Percentiles rank a stretch among this genome's conserved stretches.
Conservation (phyloP, 2,329 filamentous ascomycete species). For the Achaetomium macrosporum region DNA sequence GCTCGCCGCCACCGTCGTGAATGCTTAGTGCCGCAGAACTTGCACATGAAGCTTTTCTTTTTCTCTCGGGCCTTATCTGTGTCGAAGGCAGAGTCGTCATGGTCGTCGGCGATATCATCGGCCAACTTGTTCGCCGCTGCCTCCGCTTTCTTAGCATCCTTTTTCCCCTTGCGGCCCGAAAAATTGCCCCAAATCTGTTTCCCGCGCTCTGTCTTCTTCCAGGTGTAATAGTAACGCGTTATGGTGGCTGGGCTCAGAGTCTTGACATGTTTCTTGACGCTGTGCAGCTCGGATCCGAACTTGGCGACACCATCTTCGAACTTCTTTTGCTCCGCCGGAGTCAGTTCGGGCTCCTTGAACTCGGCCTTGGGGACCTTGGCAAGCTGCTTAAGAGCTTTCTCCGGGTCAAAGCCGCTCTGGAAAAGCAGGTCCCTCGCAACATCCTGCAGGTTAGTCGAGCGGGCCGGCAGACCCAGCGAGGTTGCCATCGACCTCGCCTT, state of each 20-base stretch:
- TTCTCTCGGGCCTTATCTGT: conserved; percentile 72
- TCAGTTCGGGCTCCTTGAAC: conserved; percentile 80
- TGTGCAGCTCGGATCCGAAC: conserved; percentile 83
- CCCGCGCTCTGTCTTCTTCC: conserved; percentile 90
- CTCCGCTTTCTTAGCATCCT: conserved; percentile 70
- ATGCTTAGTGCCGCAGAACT: conserved; percentile 75
- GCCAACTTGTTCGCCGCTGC: conserved; percentile 69
- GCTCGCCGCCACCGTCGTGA: conserved; percentile 91
- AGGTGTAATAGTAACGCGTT: conserved; percentile 92
- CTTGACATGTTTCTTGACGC: conserved; percentile 79
- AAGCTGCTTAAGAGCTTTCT: conserved; percentile 65
- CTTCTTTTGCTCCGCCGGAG: conserved; percentile 71
- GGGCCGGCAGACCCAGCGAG: conserved; percentile 63
- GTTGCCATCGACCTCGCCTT: conserved; percentile 60
- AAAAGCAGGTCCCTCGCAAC: conserved; percentile 72
- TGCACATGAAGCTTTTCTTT: conserved; percentile 85
- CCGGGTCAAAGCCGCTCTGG: conserved; percentile 63
- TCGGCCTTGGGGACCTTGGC: conserved; percentile 61
- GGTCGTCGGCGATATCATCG: conserved; percentile 86
- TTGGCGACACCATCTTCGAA: conserved; percentile 90
- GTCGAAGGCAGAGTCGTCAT: conserved; percentile 95
- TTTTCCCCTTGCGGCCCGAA: conserved; percentile 81
- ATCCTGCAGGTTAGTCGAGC: conserved; percentile 82
- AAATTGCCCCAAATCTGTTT: conserved; percentile 87
- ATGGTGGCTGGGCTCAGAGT: conserved; percentile 73